Base-by-base conservation (phyloP, 352 stramenopile genomes). In the Globisporangium splendens region DNA sequence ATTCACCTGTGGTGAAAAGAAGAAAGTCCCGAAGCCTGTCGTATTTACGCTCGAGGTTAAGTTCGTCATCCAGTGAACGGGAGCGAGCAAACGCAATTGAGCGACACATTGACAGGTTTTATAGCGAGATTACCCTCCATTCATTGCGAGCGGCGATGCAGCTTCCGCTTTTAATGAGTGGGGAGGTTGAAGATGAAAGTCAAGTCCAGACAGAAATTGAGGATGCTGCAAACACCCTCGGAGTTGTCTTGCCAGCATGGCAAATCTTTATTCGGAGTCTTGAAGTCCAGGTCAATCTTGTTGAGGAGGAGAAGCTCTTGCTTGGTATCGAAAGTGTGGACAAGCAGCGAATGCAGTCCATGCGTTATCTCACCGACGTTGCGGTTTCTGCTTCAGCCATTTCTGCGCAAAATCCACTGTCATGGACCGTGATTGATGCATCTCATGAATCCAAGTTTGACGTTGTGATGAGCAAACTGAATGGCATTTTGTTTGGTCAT, bases 401-500 rank as follows among this genome's bases (percentile, higher is more conserved):
- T 22, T 85, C 72, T 3, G 63, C 62, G 1, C 68, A 70, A 20
- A 77, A 72, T 46, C 71, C 68, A 6, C 54, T 83, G 43, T 72
- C 72, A 1, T 80, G 72, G 75, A 69, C 68, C 1, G 68, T 73
- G 18, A 69, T 75, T 13, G 75, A 83, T 49, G 69, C 66, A 0
- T 61, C 75, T 0, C 41, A 65, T 4, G 65, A 79, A 11, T 70
- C 72, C 8, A 65, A 73, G 42, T 79, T 90, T 12, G 74, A 88
- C 31, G 72, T 73, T 13, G 62, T 76, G 2, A 71, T 83, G 50
- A 63, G 64, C 24, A 68, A 69, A 31, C 66, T 85, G 0, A 85
- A 83, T 61, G 70, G 76, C 14, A 65, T 88, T 13, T 65, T 91
- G n/a, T 92, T 92, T 59, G 82, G 82, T 0, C 75, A 83, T 31